phyloP scores from a whole-genome alignment of 164 flowering plant genomes.

The Nelumbo lutea region DNA sequence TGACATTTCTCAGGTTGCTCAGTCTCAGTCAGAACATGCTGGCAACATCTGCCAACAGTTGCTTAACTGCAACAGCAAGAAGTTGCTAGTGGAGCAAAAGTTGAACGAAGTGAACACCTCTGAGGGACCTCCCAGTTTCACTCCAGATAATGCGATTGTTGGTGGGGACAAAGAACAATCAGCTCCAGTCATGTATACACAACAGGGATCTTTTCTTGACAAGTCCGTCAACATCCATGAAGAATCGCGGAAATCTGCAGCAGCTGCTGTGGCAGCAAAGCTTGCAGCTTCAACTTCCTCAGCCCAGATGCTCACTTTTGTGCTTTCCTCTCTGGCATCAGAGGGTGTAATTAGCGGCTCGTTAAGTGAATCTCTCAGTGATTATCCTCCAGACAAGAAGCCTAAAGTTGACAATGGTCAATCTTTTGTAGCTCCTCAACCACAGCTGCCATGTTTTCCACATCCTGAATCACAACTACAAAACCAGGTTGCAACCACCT shows the following conservation, averaged over 20 bases:
- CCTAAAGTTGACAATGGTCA: slow-evolving; percentile 54
- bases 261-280: slow-evolving; percentile 90
- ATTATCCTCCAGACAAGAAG: slow-evolving; percentile 59
- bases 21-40: slow-evolving; percentile 48
- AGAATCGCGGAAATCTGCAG: slow-evolving; percentile 67
- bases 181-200: slow-evolving; percentile 46
- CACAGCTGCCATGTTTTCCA: slow-evolving; percentile 32
- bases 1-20: slow-evolving; percentile 51
- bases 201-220: slow-evolving; percentile 29
- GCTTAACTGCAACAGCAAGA: slow-evolving; percentile 19
- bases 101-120: slow-evolving; percentile 33
- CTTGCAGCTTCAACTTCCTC: slow-evolving; percentile 89
- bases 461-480: slow-evolving; percentile 37
- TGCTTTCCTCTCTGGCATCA: slow-evolving; percentile 82
- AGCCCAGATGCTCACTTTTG: slow-evolving; percentile 86
- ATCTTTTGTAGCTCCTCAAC: slow-evolving; percentile 35
- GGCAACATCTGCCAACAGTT: slow-evolving; percentile 39
- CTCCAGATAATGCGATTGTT: slow-evolving; percentile 14
- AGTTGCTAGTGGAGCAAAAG: slow-evolving; percentile 33
- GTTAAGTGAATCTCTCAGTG: slow-evolving; percentile 38
- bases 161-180: slow-evolving; percentile 46
- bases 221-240: slow-evolving; percentile 39
- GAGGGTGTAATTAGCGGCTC: slow-evolving; percentile 60
- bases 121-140: slow-evolving; percentile 26
- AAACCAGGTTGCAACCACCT: slow-evolving; percentile 20